Conservation (phyloP, 2,329 filamentous ascomycete genomes). For the Didymella pinodella region DNA sequence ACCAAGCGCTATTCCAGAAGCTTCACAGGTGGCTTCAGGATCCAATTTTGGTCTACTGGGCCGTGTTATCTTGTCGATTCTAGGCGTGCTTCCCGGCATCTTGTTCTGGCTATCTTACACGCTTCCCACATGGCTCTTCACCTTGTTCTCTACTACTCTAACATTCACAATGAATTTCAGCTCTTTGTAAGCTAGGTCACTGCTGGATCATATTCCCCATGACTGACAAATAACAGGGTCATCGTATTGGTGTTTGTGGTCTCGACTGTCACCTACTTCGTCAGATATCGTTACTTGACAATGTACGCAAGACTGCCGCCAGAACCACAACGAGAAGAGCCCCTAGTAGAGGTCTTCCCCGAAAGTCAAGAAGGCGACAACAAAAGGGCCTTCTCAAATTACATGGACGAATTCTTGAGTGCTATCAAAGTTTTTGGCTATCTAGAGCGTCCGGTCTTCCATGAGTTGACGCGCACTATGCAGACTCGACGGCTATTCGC, state of each 20-base stretch:
- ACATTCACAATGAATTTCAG: slow-evolving; percentile 99
- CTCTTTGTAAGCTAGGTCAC: slow-evolving; percentile 71
- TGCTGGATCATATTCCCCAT: neutral
- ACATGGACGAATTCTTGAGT: slow-evolving; percentile 95
- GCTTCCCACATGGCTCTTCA: slow-evolving; percentile 87
- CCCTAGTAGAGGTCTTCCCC: slow-evolving; percentile 92
- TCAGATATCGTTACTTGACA: slow-evolving; percentile 93
- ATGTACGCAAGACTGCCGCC: slow-evolving; percentile 95
- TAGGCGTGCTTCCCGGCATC: slow-evolving; percentile 64
- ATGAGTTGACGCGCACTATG: slow-evolving; percentile 97
- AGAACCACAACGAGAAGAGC: slow-evolving; percentile 94
- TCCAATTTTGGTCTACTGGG: slow-evolving; percentile 56
- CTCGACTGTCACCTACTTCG: slow-evolving; percentile 90
- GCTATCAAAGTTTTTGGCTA: slow-evolving; percentile 99
- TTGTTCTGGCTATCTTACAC: slow-evolving; percentile 86
- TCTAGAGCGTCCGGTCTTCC: slow-evolving; percentile 93
- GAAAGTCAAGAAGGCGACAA: slow-evolving; percentile 88
- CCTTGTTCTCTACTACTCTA: slow-evolving; percentile 87
- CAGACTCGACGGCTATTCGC: slow-evolving; percentile 96
- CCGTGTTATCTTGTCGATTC: slow-evolving; percentile 58
- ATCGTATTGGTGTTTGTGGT: slow-evolving; percentile 78
- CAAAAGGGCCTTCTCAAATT: slow-evolving; percentile 93
- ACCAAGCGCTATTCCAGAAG: slow-evolving; percentile 4
- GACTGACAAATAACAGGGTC: slow-evolving; percentile 46
- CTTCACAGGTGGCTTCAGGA: slow-evolving; percentile 31